Percentiles rank a stretch among this genome's conserved stretches.
Conservation (phyloP, 2,329 filamentous ascomycete genomes). For the Colletotrichum tabaci region DNA sequence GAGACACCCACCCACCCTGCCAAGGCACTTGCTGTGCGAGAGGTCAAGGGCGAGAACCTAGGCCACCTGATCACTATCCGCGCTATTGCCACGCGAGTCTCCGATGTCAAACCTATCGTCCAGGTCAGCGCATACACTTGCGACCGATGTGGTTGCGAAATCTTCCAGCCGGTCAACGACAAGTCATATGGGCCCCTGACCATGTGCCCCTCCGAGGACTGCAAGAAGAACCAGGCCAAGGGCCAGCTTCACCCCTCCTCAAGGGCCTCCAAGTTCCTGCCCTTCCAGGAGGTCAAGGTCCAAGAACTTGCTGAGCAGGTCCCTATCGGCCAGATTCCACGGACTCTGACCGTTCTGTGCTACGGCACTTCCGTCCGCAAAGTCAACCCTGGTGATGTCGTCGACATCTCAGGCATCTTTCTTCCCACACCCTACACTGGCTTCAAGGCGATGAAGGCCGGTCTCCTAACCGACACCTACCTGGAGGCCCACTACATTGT, state of each 20-base stretch:
- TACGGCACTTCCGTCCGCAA: conserved; percentile 88
- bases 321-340: conserved; percentile 95
- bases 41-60: conserved; percentile 93
- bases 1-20: conserved; percentile 74
- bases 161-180: conserved; percentile 94
- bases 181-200: conserved; percentile 92
- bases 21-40: conserved; percentile 87
- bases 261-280: conserved; percentile 95
- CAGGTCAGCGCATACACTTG: conserved; percentile 98
- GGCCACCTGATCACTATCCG: conserved; percentile 94
- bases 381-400: conserved; percentile 93
- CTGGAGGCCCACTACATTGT: conserved; percentile 93
- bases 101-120: conserved; percentile 97
- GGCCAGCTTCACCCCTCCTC: conserved; percentile 95
- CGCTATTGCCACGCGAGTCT: conserved; percentile 94
- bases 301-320: conserved; percentile 99
- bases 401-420: conserved; percentile 96
- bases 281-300: conserved; percentile 98
- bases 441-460: conserved; percentile 96
- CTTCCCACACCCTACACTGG: conserved; percentile 98
- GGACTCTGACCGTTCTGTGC: conserved; percentile 90
- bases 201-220: conserved; percentile 91
- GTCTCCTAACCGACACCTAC: conserved; percentile 97
- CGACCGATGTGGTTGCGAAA: conserved; percentile 95
- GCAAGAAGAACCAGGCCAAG: conserved; percentile 90